Evolutionary conservation across 805 yeast genomes (phyloP).

Genomic region (Wickerhamomyces ciferrii): DNA sequence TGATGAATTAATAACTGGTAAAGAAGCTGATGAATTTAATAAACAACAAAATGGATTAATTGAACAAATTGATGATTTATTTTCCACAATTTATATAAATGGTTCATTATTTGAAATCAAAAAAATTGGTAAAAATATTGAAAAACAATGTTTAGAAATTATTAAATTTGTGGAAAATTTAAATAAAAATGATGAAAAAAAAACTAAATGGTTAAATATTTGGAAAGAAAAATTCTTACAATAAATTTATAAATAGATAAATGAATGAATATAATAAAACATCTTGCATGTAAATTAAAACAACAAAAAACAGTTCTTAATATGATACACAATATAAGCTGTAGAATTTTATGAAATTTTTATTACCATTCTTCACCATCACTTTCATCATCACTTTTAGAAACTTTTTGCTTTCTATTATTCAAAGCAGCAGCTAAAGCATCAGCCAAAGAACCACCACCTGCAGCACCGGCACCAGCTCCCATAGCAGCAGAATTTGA

Average conservation of each 20-base stretch:
- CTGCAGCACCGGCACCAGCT: constrained; percentile 41
- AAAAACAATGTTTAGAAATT: constrained; percentile 9
- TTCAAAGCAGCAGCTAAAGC: constrained; percentile 85
- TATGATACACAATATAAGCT: not conserved
- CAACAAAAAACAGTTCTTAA: too few species aligned
- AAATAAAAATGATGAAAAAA: constrained; percentile 45
- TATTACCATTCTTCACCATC: constrained; percentile 71
- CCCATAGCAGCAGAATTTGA: constrained; percentile 30
- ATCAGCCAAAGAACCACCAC: constrained; percentile 70
- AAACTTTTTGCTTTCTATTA: constrained; percentile 76
- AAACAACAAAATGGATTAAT: constrained; percentile 36
- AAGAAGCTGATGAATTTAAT: constrained; percentile 42
- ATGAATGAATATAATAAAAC: not conserved
- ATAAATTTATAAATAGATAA: not conserved
- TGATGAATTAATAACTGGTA: constrained; percentile 29
- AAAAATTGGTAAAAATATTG: constrained; percentile 27
- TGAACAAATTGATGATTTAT: constrained; percentile 49
- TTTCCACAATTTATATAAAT: constrained; percentile 48
- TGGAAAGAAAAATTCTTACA: constrained; percentile 41
- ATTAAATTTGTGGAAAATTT: constrained; percentile 30
- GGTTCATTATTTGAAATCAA: constrained; percentile 19
- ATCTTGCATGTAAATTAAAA: too few species aligned
- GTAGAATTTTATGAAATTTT: not conserved
- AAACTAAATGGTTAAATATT: constrained; percentile 51
- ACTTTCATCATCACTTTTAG: constrained; percentile 78